These are phyloP conservation scores for Colletotrichum paranaense DNA, from an alignment of 2,329 filamentous ascomycete genomes.

Conservation along the genomic window DNA sequence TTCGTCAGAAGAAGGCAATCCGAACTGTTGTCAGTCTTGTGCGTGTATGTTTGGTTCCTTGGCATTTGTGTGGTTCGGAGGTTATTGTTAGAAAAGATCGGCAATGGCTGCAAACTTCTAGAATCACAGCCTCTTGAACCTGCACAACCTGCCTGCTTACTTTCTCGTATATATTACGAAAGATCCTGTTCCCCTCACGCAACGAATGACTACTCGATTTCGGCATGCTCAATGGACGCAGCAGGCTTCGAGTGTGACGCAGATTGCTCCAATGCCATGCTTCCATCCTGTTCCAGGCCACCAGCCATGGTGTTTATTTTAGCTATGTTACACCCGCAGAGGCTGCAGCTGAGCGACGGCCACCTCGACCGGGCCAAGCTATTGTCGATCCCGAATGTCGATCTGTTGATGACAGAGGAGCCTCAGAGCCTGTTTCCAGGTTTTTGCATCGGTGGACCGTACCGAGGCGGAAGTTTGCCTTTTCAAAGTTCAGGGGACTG, in stretches of 20 bases:
- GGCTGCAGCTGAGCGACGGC: constrained; percentile 18
- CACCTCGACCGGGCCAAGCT: background rate
- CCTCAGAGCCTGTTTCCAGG: background rate
- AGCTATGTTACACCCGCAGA: constrained; percentile 22
- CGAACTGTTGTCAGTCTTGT: background rate
- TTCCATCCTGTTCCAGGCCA: background rate
- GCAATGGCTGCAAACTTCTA: background rate
- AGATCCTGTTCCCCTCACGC: background rate
- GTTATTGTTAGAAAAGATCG: constrained; percentile 21
- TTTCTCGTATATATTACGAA: background rate
- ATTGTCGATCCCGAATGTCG: constrained; percentile 18
- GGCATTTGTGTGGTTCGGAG: background rate
- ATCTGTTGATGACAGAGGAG: constrained; percentile 1
- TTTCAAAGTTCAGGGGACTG: background rate
- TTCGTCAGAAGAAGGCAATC: constrained; percentile 7
- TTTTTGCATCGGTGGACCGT: background rate
- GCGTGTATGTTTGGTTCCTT: background rate
- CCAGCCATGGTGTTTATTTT: constrained; percentile 23
- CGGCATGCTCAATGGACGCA: background rate
- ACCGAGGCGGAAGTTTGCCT: background rate
- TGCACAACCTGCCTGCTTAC: background rate
- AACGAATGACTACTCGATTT: background rate
- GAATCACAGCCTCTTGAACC: background rate
- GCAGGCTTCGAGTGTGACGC: background rate
- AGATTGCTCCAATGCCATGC: background rate